phyloP scores from a whole-genome alignment of 129 eudicot species.

The Cynara cardunculus region DNA sequence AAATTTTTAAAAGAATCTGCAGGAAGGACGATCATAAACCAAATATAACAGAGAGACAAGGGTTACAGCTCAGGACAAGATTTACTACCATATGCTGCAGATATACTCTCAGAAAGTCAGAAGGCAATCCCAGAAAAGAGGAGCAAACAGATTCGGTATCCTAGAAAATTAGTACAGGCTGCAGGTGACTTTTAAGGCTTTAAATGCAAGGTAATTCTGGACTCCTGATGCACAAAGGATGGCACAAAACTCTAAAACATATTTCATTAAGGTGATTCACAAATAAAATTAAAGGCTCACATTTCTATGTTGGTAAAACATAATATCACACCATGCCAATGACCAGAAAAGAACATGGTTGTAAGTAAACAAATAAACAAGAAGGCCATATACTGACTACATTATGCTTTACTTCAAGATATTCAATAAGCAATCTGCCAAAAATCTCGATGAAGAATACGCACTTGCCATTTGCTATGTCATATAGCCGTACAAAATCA shows the following conservation, averaged over 20 bases:
- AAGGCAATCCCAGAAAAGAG: too few species aligned
- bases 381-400: neutral
- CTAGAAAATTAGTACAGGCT: too few species aligned
- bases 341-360: neutral
- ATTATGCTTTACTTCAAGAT: neutral
- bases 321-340: neutral
- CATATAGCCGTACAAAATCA: slow-evolving; percentile 85
- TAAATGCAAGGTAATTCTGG: too few species aligned
- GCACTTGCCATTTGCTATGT: slow-evolving; percentile 79
- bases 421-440: slow-evolving; percentile 8
- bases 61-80: too few species aligned
- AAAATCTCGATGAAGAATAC: slow-evolving; percentile 22
- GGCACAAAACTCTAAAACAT: neutral
- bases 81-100: too few species aligned
- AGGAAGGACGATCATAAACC: too few species aligned
- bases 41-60: too few species aligned
- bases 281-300: neutral
- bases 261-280: neutral
- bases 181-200: too few species aligned
- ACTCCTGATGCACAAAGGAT: neutral
- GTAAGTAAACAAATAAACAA: neutral
- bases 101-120: too few species aligned
- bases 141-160: too few species aligned
- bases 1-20: too few species aligned
- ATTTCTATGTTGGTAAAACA: neutral